phyloP scores from a whole-genome alignment of 2,329 filamentous ascomycete genomes.

The Tricladium varicosporioides region DNA sequence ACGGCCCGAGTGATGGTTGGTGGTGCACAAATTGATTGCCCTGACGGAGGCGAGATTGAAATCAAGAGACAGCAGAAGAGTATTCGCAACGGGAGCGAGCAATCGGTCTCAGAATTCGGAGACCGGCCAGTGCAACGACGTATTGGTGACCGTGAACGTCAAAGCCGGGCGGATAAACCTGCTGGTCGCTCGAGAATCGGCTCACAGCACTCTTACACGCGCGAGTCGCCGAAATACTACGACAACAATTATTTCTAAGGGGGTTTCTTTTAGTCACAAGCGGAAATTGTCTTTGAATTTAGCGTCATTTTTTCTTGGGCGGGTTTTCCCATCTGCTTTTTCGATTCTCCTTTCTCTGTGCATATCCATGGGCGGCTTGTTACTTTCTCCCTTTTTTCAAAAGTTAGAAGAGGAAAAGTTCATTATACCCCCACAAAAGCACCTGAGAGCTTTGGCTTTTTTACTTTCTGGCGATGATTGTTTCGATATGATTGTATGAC shows the following conservation, averaged over 20 bases:
- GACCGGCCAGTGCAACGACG: constrained; percentile 6
- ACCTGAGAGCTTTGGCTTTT: constrained; percentile 18
- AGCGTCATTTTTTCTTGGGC: constrained; percentile 19
- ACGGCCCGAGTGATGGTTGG: constrained; percentile 55
- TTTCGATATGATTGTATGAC: constrained; percentile 33
- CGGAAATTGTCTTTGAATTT: constrained; percentile 24
- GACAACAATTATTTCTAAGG: constrained; percentile 9
- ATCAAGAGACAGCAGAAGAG: constrained; percentile 42
- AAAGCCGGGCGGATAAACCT: constrained; percentile 22
- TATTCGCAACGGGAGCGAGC: constrained; percentile 48
- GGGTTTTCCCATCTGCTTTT: constrained; percentile 19
- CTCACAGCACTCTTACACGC: constrained; percentile 26
- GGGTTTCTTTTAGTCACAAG: constrained; percentile 13
- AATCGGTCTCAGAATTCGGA: constrained; percentile 40
- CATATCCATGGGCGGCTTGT: constrained; percentile 24
- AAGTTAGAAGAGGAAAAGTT: constrained; percentile 25
- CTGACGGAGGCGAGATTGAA: constrained; percentile 58
- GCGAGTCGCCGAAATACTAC: constrained; percentile 12
- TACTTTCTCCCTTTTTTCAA: constrained; percentile 25
- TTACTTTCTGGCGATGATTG: constrained; percentile 18
- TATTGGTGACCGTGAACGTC: constrained; percentile 30
- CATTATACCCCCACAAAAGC: constrained; percentile 27
- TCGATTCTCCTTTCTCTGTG: constrained; percentile 22
- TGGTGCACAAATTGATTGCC: constrained; percentile 57
- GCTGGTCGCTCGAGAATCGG: constrained; percentile 22